A percentile compares a stretch with the other conserved stretches of the same genome.
Evolutionary conservation across 371 early-diverging fungal genomes (phyloP).

Genomic region (Lichtheimia ramosa): DNA sequence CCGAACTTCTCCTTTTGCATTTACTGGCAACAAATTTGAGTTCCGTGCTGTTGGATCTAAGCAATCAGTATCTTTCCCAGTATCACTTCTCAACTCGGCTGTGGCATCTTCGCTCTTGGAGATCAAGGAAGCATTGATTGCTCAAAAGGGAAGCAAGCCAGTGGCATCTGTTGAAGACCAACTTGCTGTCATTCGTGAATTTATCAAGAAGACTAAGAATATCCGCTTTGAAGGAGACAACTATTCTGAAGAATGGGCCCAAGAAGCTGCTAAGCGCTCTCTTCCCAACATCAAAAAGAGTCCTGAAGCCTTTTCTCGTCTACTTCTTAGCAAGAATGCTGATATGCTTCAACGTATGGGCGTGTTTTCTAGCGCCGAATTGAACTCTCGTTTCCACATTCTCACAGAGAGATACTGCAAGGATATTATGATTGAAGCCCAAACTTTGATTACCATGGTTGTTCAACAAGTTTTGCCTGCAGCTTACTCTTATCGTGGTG

Average conservation of each 20-base stretch:
- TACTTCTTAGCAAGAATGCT: slow-evolving; percentile 68
- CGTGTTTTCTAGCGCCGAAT: slow-evolving; percentile 86
- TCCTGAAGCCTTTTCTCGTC: slow-evolving; percentile 85
- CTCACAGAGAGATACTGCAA: slow-evolving; percentile 94
- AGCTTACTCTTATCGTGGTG: slow-evolving; percentile 85
- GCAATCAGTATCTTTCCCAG: slow-evolving; percentile 96
- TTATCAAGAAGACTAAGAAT: slow-evolving; percentile 78
- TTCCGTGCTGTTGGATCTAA: slow-evolving; percentile 99
- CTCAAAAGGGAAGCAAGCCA: slow-evolving; percentile 78
- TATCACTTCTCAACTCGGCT: slow-evolving; percentile 89
- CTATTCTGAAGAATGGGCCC: slow-evolving; percentile 83
- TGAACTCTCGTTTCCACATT: slow-evolving; percentile 92
- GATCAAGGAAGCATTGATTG: slow-evolving; percentile 69
- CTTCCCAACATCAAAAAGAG: slow-evolving; percentile 89
- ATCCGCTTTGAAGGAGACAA: slow-evolving; percentile 97
- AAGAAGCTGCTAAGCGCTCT: slow-evolving; percentile 85
- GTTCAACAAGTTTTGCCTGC: slow-evolving; percentile 87
- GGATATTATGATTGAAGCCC: slow-evolving; percentile 93
- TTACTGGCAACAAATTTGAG: slow-evolving; percentile 99
- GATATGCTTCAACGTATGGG: slow-evolving; percentile 78
- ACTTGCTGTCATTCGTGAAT: slow-evolving; percentile 82
- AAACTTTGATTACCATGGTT: slow-evolving; percentile 85
- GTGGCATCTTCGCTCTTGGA: slow-evolving; percentile 84
- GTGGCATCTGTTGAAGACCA: slow-evolving; percentile 85
- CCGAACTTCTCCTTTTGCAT: slow-evolving; percentile 98